Percentiles rank a stretch among this genome's conserved stretches.
phyloP scores from a whole-genome alignment of 2,329 filamentous ascomycete species.

The Ophiostoma sp. region DNA sequence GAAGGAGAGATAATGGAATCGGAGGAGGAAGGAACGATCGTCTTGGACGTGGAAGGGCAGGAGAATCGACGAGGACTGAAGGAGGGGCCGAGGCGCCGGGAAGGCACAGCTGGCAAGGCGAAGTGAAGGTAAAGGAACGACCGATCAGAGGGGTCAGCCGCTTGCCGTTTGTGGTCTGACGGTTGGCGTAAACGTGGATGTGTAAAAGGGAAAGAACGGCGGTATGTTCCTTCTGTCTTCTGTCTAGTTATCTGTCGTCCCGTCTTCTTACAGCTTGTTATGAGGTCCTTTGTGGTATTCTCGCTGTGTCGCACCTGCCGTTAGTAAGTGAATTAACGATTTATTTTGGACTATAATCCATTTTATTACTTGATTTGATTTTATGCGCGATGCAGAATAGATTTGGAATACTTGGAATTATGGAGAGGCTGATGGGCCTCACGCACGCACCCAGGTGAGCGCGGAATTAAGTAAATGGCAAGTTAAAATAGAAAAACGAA shows the following conservation, averaged over 20 bases:
- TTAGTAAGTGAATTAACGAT: neutral
- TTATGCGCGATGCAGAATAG: neutral
- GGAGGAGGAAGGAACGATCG: neutral
- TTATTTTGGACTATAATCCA: neutral
- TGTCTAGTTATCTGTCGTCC: neutral
- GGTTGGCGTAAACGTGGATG: too few species aligned
- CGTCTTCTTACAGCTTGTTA: too few species aligned
- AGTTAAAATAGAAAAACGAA: neutral
- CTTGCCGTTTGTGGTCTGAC: neutral
- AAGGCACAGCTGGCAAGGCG: neutral
- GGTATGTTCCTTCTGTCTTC: neutral
- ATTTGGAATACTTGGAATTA: slow-evolving; percentile 14
- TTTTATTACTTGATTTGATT: neutral
- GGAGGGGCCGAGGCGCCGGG: neutral
- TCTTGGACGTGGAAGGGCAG: neutral
- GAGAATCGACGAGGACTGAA: neutral
- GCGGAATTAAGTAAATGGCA: neutral
- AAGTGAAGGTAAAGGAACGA: neutral
- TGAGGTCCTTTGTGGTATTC: slow-evolving; percentile 3
- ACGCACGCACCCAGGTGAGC: neutral
- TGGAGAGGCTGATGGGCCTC: slow-evolving; percentile 8
- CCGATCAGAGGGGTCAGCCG: neutral
- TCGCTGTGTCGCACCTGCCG: slow-evolving; percentile 2
- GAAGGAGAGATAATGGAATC: neutral
- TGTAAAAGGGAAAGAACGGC: neutral